Evolutionary conservation across 148 eudicot genomes (phyloP), one percentile per base, ranked within the genome.

Genomic region (Pouteria glomerata): DNA sequence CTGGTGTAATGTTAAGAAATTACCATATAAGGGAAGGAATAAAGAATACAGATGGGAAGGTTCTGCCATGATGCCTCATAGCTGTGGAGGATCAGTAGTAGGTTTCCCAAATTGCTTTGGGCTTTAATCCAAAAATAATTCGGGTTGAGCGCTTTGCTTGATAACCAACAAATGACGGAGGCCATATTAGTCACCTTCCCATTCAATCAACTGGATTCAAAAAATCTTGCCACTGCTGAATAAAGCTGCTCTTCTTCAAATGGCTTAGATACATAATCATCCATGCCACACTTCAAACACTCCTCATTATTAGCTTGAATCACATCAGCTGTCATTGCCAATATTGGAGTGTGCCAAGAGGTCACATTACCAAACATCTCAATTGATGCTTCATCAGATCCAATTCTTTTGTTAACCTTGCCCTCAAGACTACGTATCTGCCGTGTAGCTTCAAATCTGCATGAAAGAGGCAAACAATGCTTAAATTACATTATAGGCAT

Each of bases 281-380:
- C 96, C 98, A 94, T 94, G 26, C 97, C 97, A 56, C 87, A 82
- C 65, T 87, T 79, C 62, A 74, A 7, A 77, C 97, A 89, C 72
- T 84, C 77, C 63, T 91, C 97, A 33, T 82, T 81, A 45, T 91
- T 87, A 45, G 96, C 96, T 70, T 91, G 98, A 58, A 85, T 89
- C 18, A 94, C 97, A 79, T 94, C 98, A 1, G 96, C 98, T 39
- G 97, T 94, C 98, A 94, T 91, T 7, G 98, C 97, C 59, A 94
- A 71, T 77, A 94, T 94, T 3, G 98, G 98, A 0, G 86, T 85
- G 79, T 80, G 96, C 98, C 98, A 90, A 70, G 44, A 66, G 71
- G 63, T 59, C 59, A 65, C 63, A 45, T 63, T 74, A n/a, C 71
- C 69, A 47, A 58, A 71, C 50, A 63, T 70, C 58, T 79, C 82